Percentiles rank a stretch among this genome's conserved stretches.
phyloP scores from a whole-genome alignment of 805 yeast species.

The Wickerhamomyces sydowiorum region DNA sequence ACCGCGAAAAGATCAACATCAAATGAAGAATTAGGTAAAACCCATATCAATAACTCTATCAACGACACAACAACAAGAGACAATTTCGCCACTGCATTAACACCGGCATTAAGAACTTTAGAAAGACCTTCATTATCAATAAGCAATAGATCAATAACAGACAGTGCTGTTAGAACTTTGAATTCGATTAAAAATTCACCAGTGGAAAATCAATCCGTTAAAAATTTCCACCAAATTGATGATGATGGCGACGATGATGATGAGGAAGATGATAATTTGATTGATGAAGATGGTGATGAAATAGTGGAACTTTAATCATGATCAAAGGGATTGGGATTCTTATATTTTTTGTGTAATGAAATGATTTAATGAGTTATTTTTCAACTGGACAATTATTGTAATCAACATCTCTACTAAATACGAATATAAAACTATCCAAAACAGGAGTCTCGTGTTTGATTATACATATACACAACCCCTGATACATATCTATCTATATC shows the following conservation, averaged over 20 bases:
- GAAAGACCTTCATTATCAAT: background rate
- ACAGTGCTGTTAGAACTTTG: conserved; percentile 1
- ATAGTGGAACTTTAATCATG: background rate
- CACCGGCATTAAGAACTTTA: background rate
- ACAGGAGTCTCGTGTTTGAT: too few relatives aligned
- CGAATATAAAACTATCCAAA: too few relatives aligned
- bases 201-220: background rate
- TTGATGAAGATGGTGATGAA: conserved; percentile 1
- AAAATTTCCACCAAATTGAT: conserved; percentile 1
- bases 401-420: too few relatives aligned
- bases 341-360: background rate
- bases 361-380: background rate
- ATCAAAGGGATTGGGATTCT: background rate
- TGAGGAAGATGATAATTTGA: conserved; percentile 2
- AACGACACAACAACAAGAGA: background rate
- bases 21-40: background rate
- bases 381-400: too few relatives aligned
- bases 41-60: background rate
- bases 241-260: conserved; percentile 3
- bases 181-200: conserved; percentile 2
- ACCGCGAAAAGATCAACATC: conserved; percentile 1
- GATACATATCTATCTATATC: too few relatives aligned
- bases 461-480: too few relatives aligned
- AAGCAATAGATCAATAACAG: conserved; percentile 1
- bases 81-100: background rate